Conservation (phyloP, 257 asterid genomes). For the Solanum tarijense region DNA sequence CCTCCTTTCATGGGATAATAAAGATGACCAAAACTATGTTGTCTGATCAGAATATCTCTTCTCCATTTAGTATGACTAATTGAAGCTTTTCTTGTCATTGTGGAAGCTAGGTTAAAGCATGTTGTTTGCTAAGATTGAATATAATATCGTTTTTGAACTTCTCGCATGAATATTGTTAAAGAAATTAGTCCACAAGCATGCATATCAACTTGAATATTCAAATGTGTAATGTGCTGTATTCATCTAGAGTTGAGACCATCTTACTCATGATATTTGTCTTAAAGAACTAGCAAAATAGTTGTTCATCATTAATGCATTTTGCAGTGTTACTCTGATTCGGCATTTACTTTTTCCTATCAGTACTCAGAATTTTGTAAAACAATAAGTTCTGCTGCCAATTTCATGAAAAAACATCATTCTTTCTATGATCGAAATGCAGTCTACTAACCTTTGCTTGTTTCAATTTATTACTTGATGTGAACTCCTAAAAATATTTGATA, state of each 20-base stretch:
- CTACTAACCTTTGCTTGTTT: background rate
- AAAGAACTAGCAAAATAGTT: background rate
- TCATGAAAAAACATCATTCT: background rate
- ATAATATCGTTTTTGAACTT: background rate
- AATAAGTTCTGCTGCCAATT: background rate
- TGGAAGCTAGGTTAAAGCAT: background rate
- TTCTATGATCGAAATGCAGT: background rate
- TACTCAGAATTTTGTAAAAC: background rate
- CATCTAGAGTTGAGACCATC: background rate
- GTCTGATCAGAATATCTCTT: background rate
- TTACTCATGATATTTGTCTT: background rate
- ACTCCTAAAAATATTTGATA: background rate
- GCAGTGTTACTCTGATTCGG: background rate
- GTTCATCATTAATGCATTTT: background rate
- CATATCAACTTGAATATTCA: background rate
- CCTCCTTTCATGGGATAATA: background rate
- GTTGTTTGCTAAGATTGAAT: background rate
- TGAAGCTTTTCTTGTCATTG: background rate
- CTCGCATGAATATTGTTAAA: background rate
- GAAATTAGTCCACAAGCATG: background rate
- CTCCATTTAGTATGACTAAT: background rate
- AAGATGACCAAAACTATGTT: background rate
- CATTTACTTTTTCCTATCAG: background rate
- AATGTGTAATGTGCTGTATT: background rate
- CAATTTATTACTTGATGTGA: background rate